These are phyloP conservation scores for Tylopilus sp. DNA, from an alignment of 768 basidiomycete species.

Conservation along the genomic window DNA sequence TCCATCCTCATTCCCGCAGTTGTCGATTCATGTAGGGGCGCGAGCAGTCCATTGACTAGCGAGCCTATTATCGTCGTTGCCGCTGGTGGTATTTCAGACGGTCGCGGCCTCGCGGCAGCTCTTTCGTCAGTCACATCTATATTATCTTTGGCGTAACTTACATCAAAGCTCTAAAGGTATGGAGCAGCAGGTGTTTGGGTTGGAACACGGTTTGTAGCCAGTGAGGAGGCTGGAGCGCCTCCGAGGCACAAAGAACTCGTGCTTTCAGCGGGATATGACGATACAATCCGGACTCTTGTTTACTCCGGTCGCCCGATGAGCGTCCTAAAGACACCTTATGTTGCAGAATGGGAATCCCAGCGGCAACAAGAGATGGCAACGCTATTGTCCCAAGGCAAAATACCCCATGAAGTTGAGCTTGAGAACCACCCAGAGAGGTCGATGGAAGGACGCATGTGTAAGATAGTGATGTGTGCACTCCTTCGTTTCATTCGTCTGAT, in stretches of 20 bases:
- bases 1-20: conserved; percentile 79
- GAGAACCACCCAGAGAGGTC: conserved; percentile 65
- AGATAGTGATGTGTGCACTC: conserved; percentile 22
- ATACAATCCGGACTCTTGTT: conserved; percentile 65
- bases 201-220: conserved; percentile 82
- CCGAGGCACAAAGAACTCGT: conserved; percentile 68
- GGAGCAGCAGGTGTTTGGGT: conserved; percentile 89
- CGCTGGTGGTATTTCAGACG: conserved; percentile 82
- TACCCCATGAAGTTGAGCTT: conserved; percentile 76
- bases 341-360: conserved; percentile 69
- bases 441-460: conserved; percentile 57
- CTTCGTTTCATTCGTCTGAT: conserved; percentile 1
- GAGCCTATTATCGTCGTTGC: conserved; percentile 75
- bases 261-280: conserved; percentile 70
- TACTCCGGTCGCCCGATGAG: conserved; percentile 80
- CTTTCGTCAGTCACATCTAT: conserved; percentile 46
- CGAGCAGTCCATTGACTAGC: conserved; percentile 74
- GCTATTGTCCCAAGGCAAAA: conserved; percentile 58
- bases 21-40: conserved; percentile 71
- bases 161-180: conserved; percentile 42
- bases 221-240: conserved; percentile 76
- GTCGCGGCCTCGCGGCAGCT: conserved; percentile 73
- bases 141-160: not conserved
- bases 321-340: conserved; percentile 78
- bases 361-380: conserved; percentile 56